Evolutionary conservation across 1,284 basidiomycete genomes (phyloP), one percentile per base, ranked within the genome.

Genomic region (Marasmius fiardii): DNA sequence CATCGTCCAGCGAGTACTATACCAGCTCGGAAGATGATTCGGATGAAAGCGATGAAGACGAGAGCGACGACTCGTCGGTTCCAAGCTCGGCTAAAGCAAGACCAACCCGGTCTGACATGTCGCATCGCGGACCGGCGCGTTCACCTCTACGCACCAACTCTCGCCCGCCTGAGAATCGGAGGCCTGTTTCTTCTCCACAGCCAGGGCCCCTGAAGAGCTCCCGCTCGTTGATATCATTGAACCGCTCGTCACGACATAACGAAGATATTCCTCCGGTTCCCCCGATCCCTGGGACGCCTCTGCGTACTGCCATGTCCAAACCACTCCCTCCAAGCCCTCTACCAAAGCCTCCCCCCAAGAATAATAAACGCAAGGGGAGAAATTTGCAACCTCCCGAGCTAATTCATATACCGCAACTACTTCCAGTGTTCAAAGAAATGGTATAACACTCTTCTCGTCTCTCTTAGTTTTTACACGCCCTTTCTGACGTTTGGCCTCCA

Each of bases 381-480:
- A 43, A 65, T 72, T 2, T 92, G 41, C 81, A 85, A 60, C 83
- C 88, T 50, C 96, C 96, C 1, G 85, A 92, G 57, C 76, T 98
- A 52, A 76, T 78, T 56, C 80, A 88, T 61, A 83, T 97, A 56
- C 86, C 90, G 21, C 79, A 84, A 58, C 68, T 98, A 23, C 74
- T 95, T 34, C 92, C 94, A 1, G 65, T 98, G 26, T 97, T 97
- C 68, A 82, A 90, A 47, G 95, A 97, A 72, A 85, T 95, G 78
- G 93, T 95, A 61, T n/a, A n/a, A n/a, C n/a, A 68, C 86, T 68
- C 28, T 10, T 7, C 5, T 33, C 23, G 16, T 43, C 4, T 41
- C 1, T 20, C 3, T 41, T n/a, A 20, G 2, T 6, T 41, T 16
- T n/a, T 41, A 18, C 39, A 2, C 16, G 16, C 14, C 11, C 8